phyloP scores from a whole-genome alignment of 805 yeast genomes.

The Sugiyamaella mastotermitis region DNA sequence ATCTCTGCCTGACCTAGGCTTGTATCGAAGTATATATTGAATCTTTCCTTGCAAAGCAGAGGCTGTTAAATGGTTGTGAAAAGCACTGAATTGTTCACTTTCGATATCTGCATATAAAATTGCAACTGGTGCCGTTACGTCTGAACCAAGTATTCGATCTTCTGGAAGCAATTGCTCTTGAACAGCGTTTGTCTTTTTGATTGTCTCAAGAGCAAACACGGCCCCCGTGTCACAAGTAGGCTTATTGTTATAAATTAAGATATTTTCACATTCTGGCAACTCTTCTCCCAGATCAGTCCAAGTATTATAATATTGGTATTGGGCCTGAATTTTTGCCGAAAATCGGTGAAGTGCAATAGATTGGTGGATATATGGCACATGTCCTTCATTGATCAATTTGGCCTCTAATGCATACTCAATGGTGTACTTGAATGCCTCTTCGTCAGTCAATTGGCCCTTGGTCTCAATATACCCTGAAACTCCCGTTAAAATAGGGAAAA shows the following conservation, averaged over 20 bases:
- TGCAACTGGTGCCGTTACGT: slow-evolving; percentile 44
- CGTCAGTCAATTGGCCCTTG: slow-evolving; percentile 5
- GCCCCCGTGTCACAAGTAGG: slow-evolving; percentile 64
- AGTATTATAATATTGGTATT: slow-evolving; percentile 46
- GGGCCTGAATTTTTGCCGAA: slow-evolving; percentile 62
- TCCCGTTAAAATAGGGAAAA: slow-evolving; percentile 29
- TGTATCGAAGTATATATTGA: slow-evolving; percentile 70
- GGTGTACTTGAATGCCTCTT: slow-evolving; percentile 17
- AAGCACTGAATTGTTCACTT: slow-evolving; percentile 44
- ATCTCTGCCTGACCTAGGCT: too few species aligned
- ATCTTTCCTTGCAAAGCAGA: slow-evolving; percentile 61
- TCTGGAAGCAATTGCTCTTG: slow-evolving; percentile 34
- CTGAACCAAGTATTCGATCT: slow-evolving; percentile 61
- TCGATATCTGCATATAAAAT: slow-evolving; percentile 62
- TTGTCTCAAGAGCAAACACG: slow-evolving; percentile 69
- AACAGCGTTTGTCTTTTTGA: slow-evolving; percentile 26
- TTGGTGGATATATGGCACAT: slow-evolving; percentile 32
- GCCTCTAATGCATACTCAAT: slow-evolving; percentile 16
- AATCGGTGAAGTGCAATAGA: slow-evolving; percentile 42
- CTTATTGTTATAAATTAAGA: slow-evolving; percentile 48
- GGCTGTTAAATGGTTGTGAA: slow-evolving; percentile 52
- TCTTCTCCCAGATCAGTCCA: slow-evolving; percentile 21
- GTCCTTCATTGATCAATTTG: slow-evolving; percentile 15
- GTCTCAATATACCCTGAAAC: slow-evolving; percentile 7
- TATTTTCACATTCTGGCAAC: slow-evolving; percentile 35